Evolutionary conservation across 2,329 filamentous ascomycete species (phyloP).

Genomic region (Botrytis cinerea): DNA sequence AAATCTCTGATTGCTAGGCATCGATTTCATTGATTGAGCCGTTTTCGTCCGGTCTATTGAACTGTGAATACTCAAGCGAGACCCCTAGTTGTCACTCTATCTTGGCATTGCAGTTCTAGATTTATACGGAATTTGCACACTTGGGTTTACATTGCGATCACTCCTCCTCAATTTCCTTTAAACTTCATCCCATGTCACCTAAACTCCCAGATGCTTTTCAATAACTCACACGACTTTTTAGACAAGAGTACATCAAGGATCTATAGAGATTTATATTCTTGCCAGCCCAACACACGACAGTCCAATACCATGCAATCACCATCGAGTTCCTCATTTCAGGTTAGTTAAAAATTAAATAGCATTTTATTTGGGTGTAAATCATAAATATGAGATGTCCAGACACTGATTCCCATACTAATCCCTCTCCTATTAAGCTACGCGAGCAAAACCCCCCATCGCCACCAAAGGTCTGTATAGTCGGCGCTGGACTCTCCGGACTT

Average conservation of each 20-base stretch:
- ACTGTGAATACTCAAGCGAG: background rate
- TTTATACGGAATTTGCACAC: background rate
- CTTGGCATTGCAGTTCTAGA: background rate
- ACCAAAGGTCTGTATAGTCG: slow-evolving; percentile 48
- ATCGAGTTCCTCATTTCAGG: background rate
- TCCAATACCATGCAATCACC: background rate
- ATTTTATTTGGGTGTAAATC: background rate
- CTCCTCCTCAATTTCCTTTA: background rate
- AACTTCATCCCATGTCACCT: background rate
- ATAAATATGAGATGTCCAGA: no score
- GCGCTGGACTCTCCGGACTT: slow-evolving; percentile 58
- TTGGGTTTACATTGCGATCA: background rate
- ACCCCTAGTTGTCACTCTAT: background rate
- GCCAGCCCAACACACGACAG: background rate
- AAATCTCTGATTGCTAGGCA: background rate
- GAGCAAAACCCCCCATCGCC: background rate
- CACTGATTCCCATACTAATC: background rate
- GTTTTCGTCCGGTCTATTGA: background rate
- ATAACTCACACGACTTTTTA: slow-evolving; percentile 35
- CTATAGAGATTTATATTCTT: slow-evolving; percentile 36
- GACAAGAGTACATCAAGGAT: slow-evolving; percentile 32
- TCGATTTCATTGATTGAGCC: background rate
- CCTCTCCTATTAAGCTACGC: slow-evolving; percentile 1
- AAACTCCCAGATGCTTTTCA: slow-evolving; percentile 29
- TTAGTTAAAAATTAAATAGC: background rate